Base-by-base conservation (phyloP, 352 stramenopile genomes). In the Phytophthora multivora region DNA sequence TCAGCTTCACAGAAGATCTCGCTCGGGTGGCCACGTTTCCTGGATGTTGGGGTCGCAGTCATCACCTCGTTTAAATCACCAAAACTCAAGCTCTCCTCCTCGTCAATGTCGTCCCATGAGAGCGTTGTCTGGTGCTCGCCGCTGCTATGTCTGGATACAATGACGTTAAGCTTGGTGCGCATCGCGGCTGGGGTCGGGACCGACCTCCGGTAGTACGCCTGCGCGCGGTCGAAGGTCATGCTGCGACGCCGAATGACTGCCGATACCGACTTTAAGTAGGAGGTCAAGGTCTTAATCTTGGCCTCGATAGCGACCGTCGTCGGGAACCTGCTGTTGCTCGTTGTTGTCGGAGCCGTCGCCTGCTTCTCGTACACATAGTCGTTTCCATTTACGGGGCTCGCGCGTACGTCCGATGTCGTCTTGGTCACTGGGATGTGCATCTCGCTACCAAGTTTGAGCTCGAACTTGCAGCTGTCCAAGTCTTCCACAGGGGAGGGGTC, bases 1-100 rank as follows among this genome's bases (percentile, higher is more conserved):
- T 88, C 77, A 10, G 39, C 52, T 48, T 83, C 71, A 35, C 74
- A 71, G 49, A 88, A 82, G 18, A 86, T 63, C 15, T 86, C 73
- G 9, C 58, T 63, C 9, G 71, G 71, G 6, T 71, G 78, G 10
- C 67, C 61, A 21, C 77, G 79, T 58, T 88, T 88, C 28, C 82
- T 73, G 1, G 77, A 87, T 28, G 62, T 67, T 5, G 77, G 75
- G 5, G 66, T 79, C 25, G 58, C 48, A 1, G 68, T 49, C 74
- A 82, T 76, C 10, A 83, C 66, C 36, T 86, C 77, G 45, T 80
- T 76, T 13, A 75, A 28, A 54, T 74, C 64, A 11, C 66, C 47
- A 60, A 63, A 73, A 40, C 54, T 76, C 26, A 64, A n/a, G 28
- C 38, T 46, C 21, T 59, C 63, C 11, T 87, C 72, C 19, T 77